Evolutionary conservation across 1,284 basidiomycete species (phyloP), one percentile per base, ranked within the genome.

Genomic region (Tilletiopsis washingtonensis): DNA sequence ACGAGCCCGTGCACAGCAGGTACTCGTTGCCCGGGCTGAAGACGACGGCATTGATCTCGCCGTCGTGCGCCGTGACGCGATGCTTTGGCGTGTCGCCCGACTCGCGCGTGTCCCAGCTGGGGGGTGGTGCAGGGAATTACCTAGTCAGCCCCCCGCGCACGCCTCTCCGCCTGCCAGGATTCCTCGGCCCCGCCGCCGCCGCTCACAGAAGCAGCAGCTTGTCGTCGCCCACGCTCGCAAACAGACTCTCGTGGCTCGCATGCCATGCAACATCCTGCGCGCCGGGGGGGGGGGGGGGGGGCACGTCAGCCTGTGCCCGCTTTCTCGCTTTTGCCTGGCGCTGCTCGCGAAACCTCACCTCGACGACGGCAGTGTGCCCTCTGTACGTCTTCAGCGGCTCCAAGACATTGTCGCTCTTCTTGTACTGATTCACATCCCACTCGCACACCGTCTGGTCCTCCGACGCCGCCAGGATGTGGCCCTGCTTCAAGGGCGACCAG

Each of bases 251-350:
- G 71, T 86, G 79, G 19, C 81, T 82, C 11, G 84, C 78, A 75
- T 94, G 87, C 93, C 93, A 98, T 59, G 94, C 91, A 2, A 98
- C 91, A 71, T 98, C 94, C 88, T 94, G 91, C 6, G 70, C 73
- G 15, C 72, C 54, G 11, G 62, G 44, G 4, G 69, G 61, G 91
- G 67, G 6, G 39, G 12, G n/a, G 37, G n/a, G n/a, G n/a, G n/a
- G n/a, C n/a, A n/a, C n/a, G n/a, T n/a, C n/a, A n/a, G n/a, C n/a
- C n/a, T n/a, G n/a, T n/a, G n/a, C n/a, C n/a, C n/a, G n/a, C n/a
- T n/a, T n/a, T n/a, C 32, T 34, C 32, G 17, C 2, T 34, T 34
- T 34, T 40, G 40, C 21, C 14, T 34, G 32, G 12, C 32, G 32
- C 17, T 12, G 12, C 2, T 12, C 32, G 3, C 12, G 32, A 34